phyloP scores from a whole-genome alignment of 805 yeast species.

The Candida koratica region DNA sequence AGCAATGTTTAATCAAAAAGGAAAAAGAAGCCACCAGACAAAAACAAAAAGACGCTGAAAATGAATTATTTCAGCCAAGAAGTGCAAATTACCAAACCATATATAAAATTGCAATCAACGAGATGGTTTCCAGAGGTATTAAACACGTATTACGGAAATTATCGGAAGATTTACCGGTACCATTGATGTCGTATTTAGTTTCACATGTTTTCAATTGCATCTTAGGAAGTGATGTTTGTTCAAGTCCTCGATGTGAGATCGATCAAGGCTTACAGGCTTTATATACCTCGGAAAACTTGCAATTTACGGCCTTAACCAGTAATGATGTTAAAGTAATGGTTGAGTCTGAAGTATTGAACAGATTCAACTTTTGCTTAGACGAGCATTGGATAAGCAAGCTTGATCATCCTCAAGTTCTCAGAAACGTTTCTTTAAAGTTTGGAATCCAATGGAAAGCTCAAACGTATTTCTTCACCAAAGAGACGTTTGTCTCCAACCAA shows the following conservation, averaged over 20 bases:
- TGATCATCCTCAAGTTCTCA: constrained; percentile 47
- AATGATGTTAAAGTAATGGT: constrained; percentile 43
- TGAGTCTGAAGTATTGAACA: constrained; percentile 48
- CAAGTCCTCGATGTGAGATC: constrained; percentile 34
- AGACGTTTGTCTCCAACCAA: constrained; percentile 18
- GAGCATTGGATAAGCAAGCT: constrained; percentile 43
- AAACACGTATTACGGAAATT: constrained; percentile 66
- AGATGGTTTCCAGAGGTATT: constrained; percentile 74
- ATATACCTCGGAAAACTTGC: constrained; percentile 39
- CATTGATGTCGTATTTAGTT: constrained; percentile 56
- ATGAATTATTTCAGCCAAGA: constrained; percentile 38
- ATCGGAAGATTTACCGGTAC: constrained; percentile 45
- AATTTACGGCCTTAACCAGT: constrained; percentile 46
- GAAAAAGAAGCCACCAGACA: constrained; percentile 17
- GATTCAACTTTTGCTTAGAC: constrained; percentile 62
- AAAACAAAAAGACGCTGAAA: constrained; percentile 24
- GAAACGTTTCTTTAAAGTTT: constrained; percentile 69
- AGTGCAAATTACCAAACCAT: constrained; percentile 46
- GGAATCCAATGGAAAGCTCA: constrained; percentile 81
- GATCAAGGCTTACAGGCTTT: constrained; percentile 41
- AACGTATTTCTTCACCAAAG: constrained; percentile 43
- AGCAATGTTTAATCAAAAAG: constrained; percentile 22
- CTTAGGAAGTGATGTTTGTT: constrained; percentile 49
- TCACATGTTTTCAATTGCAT: constrained; percentile 70
- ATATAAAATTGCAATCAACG: constrained; percentile 48